Evolutionary conservation across 2,329 filamentous ascomycete species (phyloP), one percentile per base, ranked within the genome.

Genomic region (Fusarium sacchari): DNA sequence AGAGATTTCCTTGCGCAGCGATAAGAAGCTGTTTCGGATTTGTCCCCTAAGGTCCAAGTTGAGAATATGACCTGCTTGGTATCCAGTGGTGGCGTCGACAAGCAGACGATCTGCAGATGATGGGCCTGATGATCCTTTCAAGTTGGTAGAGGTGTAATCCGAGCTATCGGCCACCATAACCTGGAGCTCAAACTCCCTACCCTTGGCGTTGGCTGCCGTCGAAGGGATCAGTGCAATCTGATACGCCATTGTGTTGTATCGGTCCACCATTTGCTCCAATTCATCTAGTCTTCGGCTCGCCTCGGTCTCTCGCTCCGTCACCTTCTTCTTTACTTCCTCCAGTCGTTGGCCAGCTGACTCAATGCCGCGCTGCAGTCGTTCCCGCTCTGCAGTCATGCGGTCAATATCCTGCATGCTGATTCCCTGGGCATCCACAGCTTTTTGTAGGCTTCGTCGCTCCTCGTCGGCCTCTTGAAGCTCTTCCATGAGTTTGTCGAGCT

Each of bases 361-460:
- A 49, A 97, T 92, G 46, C 92, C 93, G 77, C 93, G 95, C 74
- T 97, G 94, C n/a, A 99, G 88, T 52, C 96, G 91, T 79, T 99
- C 96, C 60, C 95, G 92, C 82, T 99, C 96, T 40, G 94, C 92
- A 76, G 95, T 97, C 96, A 99, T 98, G 82, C 96, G 94, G 87
- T 99, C 96, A 80, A 99, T 98, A 88, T 99, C 96, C 84, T 96
- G 93, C 84, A 98, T 97, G 78, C 95, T 97, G 81, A 99, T 95
- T 6, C 96, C 96, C 80, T 97, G 94, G 76, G 93, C 92, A 82
- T 98, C 96, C 34, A 99, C 95, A 36, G 93, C 91, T 67, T 92
- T 91, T 81, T 98, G 96, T 15, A 99, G 87, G 36, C 88, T 88
- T 46, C 90, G 85, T 70, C 94, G 91, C 81, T 99, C 96, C 22